Base-by-base conservation (phyloP, 352 stramenopile genomes). In the Phytophthora chlamydospora region DNA sequence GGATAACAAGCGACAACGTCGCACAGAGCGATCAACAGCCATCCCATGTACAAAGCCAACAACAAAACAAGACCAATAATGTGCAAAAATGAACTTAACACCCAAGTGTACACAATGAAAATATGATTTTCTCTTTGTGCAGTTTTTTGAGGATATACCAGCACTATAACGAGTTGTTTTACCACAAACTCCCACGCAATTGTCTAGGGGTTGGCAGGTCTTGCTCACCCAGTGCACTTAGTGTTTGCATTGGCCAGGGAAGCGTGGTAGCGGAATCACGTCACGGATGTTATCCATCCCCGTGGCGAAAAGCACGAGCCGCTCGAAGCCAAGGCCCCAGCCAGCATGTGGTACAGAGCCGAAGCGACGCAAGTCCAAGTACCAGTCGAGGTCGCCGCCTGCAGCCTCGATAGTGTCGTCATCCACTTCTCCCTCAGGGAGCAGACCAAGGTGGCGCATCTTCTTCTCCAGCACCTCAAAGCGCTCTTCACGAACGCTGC, bases 281-380 rank as follows among this genome's bases (percentile, higher is more conserved):
- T 99, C 97, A 38, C 97, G 89, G 68, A 99, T 99, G 76, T 99
- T 99, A 58, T 99, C 96, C 71, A 99, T 97, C 16, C 97, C 96
- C 27, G 93, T 98, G 10, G 98, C 88, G 63, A 99, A 99, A 16
- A 97, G 96, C 27, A 99, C 95, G 12, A 99, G 84, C 24, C 97
- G 85, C 78, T 99, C 97, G 64, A 99, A 99, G 31, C 98, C 98
- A 42, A 99, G 85, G 5, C 97, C 98, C 80, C 98, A 99, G 39
- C 97, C 97, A 33, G 95, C 86, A 73, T 99, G 98, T 24, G 97
- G 97, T 32, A 99, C 97, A 3, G 94, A 97, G 31, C 97, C 97
- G 73, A 97, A 99, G 24, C 96, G 89, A 33, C 98, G 89, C 31
- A 99, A 78, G 68, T 99, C 97, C 40, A 99, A 81, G 73, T 99